Conservation (phyloP, 768 basidiomycete species). For the Astraeus odoratus region DNA sequence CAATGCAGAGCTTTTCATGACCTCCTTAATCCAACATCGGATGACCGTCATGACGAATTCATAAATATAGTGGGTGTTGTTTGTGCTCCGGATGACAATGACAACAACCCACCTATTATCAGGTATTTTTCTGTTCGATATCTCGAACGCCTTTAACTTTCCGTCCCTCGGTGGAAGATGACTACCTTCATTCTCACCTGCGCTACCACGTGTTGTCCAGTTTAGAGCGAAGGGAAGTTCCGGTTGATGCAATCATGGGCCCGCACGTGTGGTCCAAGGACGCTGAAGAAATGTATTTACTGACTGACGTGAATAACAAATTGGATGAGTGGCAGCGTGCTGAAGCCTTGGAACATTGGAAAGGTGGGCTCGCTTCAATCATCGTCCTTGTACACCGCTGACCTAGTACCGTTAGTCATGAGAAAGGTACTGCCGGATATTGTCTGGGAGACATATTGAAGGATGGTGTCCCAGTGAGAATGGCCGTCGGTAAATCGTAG, state of each 20-base stretch:
- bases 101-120: background rate
- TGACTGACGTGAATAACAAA: slow-evolving; percentile 58
- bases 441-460: slow-evolving; percentile 75
- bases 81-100: background rate
- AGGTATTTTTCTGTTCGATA: slow-evolving; percentile 82
- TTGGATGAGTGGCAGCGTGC: slow-evolving; percentile 60
- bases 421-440: slow-evolving; percentile 62
- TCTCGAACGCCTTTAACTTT: slow-evolving; percentile 49
- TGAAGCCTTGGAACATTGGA: slow-evolving; percentile 71
- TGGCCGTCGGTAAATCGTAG: too few relatives aligned
- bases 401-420: slow-evolving; percentile 52
- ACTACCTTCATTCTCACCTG: slow-evolving; percentile 64
- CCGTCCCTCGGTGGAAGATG: slow-evolving; percentile 44
- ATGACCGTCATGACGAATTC: slow-evolving; percentile 47
- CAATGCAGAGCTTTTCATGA: slow-evolving; percentile 86
- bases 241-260: slow-evolving; percentile 35
- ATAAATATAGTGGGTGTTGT: slow-evolving; percentile 61
- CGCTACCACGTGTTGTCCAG: slow-evolving; percentile 52
- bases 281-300: slow-evolving; percentile 40
- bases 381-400: slow-evolving; percentile 3
- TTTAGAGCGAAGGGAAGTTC: slow-evolving; percentile 48
- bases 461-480: background rate
- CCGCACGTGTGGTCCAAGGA: slow-evolving; percentile 10
- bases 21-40: slow-evolving; percentile 34
- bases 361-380: slow-evolving; percentile 37